phyloP scores from a whole-genome alignment of 2,329 filamentous ascomycete species.

The Fusarium denticulatum region DNA sequence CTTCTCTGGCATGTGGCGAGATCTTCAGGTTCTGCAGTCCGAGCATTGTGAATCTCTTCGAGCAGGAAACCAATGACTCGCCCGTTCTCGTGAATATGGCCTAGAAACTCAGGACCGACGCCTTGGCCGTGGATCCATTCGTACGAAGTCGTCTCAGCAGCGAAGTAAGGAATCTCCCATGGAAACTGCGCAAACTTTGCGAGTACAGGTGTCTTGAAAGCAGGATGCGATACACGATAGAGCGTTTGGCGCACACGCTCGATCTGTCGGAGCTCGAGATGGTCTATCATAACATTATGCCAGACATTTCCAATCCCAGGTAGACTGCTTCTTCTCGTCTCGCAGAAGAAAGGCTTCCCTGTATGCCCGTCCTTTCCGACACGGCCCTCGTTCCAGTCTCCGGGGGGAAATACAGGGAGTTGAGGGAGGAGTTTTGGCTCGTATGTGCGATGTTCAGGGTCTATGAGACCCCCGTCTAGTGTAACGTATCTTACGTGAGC shows the following conservation, averaged over 20 bases:
- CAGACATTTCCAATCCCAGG: conserved; percentile 48
- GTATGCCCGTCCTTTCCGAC: conserved; percentile 42
- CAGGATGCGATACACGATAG: conserved; percentile 40
- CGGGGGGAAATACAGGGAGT: conserved; percentile 51
- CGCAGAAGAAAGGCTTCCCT: conserved; percentile 43
- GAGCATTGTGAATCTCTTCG: conserved; percentile 38
- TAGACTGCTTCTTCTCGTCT: conserved; percentile 39
- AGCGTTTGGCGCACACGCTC: conserved; percentile 43
- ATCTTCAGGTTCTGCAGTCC: conserved; percentile 44
- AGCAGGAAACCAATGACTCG: conserved; percentile 46
- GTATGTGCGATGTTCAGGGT: conserved; percentile 47
- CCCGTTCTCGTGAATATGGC: conserved; percentile 46
- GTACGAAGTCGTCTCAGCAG: conserved; percentile 46
- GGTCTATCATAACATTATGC: conserved; percentile 48
- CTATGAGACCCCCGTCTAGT: conserved; percentile 48
- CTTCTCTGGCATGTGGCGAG: conserved; percentile 43
- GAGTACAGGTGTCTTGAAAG: conserved; percentile 35
- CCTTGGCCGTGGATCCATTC: conserved; percentile 43
- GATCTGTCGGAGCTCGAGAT: conserved; percentile 45
- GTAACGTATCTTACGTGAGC: conserved; percentile 54
- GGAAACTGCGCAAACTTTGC: conserved; percentile 45
- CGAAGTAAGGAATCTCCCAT: conserved; percentile 46
- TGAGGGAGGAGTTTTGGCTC: conserved; percentile 45
- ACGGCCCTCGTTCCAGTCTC: conserved; percentile 54
- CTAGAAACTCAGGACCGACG: conserved; percentile 45